A percentile compares a stretch with the other conserved stretches of the same genome.
phyloP scores from a whole-genome alignment of 768 basidiomycete genomes.

The Pholiota microspora region DNA sequence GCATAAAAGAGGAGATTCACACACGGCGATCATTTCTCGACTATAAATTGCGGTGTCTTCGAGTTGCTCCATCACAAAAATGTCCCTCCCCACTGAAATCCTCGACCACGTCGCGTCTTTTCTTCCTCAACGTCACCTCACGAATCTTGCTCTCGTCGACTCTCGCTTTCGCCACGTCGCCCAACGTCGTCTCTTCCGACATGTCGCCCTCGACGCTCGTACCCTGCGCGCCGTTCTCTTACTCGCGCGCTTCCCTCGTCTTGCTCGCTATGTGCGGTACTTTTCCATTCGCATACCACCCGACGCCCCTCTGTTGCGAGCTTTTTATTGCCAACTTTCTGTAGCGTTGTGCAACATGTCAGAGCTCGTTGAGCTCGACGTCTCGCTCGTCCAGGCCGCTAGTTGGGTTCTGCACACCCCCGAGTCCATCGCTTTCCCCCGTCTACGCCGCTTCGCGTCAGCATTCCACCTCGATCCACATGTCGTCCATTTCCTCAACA shows the following conservation, averaged over 20 bases:
- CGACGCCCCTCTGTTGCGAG: slow-evolving; percentile 34
- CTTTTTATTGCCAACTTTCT: slow-evolving; percentile 49
- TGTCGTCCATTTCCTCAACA: slow-evolving; percentile 57
- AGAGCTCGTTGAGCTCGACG: slow-evolving; percentile 53
- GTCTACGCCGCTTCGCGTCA: slow-evolving; percentile 54
- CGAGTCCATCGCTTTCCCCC: slow-evolving; percentile 34
- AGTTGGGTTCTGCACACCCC: slow-evolving; percentile 52
- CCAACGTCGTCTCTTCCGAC: slow-evolving; percentile 62
- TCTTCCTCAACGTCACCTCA: slow-evolving; percentile 37
- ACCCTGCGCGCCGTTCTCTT: slow-evolving; percentile 51
- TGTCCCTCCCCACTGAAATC: slow-evolving; percentile 60
- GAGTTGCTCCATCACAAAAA: not conserved
- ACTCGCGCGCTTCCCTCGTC: slow-evolving; percentile 52
- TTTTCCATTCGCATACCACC: slow-evolving; percentile 55
- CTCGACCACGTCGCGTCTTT: slow-evolving; percentile 46
- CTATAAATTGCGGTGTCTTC: slow-evolving; percentile 1
- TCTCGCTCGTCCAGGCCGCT: slow-evolving; percentile 48
- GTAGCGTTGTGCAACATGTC: slow-evolving; percentile 60
- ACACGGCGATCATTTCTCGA: slow-evolving; percentile 37
- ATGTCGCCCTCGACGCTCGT: slow-evolving; percentile 44
- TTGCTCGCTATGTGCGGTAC: slow-evolving; percentile 61
- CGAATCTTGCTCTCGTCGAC: slow-evolving; percentile 44
- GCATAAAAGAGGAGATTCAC: not conserved
- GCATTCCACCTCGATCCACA: slow-evolving; percentile 61
- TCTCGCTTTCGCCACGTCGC: slow-evolving; percentile 46